Evolutionary conservation across 176 grass and related monocot species (phyloP), one percentile per base, ranked within the genome.

Genomic region (Bolboschoenus planiculmis): DNA sequence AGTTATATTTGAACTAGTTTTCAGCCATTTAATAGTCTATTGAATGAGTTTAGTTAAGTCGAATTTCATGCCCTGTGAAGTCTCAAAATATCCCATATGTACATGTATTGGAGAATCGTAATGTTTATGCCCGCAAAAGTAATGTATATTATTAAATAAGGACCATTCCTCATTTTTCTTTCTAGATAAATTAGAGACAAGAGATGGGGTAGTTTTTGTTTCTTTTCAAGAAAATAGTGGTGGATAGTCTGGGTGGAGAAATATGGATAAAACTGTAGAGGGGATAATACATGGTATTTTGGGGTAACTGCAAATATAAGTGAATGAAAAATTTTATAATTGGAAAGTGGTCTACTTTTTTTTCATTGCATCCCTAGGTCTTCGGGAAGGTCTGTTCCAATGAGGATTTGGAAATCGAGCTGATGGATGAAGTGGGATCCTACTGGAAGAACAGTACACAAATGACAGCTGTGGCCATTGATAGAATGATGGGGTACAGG

Each of bases 381-480:
- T 93, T 98, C 50, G 90, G 77, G 27, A 99, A 81, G 80, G 85
- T 99, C 61, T 99, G 92, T 83, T 80, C 87, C 61, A 86, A 91
- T 86, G 90, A 99, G 60, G 84, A 88, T 84, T 91, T 90, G 88
- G 92, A 99, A 84, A 47, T 95, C 84, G 75, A 90, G 33, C 87
- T 99, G 78, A 93, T 99, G 86, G 87, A 95, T 82, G 92, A 91
- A 91, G 34, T 99, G 33, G 79, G 92, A 85, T 87, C 82, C 35
- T 99, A 91, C 62, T 99, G 96, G 96, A 95, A 88, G 87, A 99
- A 99, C 54, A 99, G 87, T 88, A 93, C 88, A 31, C 96, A 99
- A 76, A 95, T 99, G 92, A 95, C 93, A 77, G 89, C 92, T 82
- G 91, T 99, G 74, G 83, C 92, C 78, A 99, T 99, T 83, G 96